These are phyloP conservation scores for Chaetomium strumarium DNA, from an alignment of 2,329 filamentous ascomycete species.

Conservation along the genomic window DNA sequence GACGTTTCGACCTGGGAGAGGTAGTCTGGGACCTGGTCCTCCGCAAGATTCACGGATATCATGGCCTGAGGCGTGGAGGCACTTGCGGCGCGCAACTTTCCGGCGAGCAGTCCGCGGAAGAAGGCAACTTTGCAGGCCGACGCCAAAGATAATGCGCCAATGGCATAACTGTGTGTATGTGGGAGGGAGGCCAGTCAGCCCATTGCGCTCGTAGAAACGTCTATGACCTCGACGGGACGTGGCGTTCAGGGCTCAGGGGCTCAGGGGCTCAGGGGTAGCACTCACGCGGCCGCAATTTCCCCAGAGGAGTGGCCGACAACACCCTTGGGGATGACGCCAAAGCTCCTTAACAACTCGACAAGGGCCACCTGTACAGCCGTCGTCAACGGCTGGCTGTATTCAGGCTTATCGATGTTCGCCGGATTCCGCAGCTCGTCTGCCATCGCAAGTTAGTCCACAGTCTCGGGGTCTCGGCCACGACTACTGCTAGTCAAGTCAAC, in stretches of 20 bases:
- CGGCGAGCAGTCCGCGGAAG: too few relatives aligned
- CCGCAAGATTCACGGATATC: neutral
- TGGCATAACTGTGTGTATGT: too few relatives aligned
- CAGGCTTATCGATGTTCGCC: conserved; percentile 28
- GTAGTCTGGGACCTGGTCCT: neutral
- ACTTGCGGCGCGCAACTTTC: too few relatives aligned
- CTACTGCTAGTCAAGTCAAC: too few relatives aligned
- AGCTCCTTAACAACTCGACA: conserved; percentile 32
- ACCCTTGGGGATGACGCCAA: conserved; percentile 26
- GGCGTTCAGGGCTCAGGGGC: too few relatives aligned
- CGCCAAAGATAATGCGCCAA: too few relatives aligned
- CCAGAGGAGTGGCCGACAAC: conserved; percentile 33
- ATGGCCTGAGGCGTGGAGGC: neutral
- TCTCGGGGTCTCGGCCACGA: too few relatives aligned
- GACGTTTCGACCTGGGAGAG: neutral
- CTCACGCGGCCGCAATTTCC: conserved; percentile 29
- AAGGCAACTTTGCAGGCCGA: too few relatives aligned
- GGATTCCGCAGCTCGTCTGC: conserved; percentile 13
- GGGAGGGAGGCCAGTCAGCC: too few relatives aligned
- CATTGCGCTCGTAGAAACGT: too few relatives aligned
- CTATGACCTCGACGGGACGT: too few relatives aligned
- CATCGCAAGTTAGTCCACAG: conserved; percentile 16
- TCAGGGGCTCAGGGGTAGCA: too few relatives aligned
- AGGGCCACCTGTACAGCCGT: conserved; percentile 39
- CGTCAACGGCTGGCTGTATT: conserved; percentile 32